These are phyloP conservation scores for Microcyclospora pomicola DNA, from an alignment of 2,329 filamentous ascomycete genomes.

Conservation along the genomic window DNA sequence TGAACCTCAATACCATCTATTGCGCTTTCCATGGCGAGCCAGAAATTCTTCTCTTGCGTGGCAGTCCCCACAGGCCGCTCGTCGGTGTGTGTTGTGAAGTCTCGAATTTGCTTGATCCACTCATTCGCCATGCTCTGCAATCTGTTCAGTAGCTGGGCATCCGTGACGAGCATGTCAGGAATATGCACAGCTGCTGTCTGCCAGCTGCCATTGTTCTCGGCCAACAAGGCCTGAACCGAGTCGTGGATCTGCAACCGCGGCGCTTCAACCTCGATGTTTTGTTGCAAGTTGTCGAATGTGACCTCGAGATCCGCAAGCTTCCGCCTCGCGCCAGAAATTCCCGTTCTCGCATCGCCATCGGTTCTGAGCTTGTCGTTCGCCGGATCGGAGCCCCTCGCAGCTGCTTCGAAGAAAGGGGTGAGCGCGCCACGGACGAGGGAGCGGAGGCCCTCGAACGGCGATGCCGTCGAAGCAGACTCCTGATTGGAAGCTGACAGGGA, in stretches of 20 bases:
- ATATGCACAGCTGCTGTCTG: constrained; percentile 70
- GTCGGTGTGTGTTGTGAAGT: constrained; percentile 84
- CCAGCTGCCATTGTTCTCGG: constrained; percentile 51
- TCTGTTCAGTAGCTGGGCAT: constrained; percentile 85
- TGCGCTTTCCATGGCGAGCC: constrained; percentile 91
- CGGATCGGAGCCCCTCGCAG: constrained; percentile 67
- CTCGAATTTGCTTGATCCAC: constrained; percentile 98
- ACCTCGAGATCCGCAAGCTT: constrained; percentile 88
- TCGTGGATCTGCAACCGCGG: constrained; percentile 78
- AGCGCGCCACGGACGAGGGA: constrained; percentile 82
- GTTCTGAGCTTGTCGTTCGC: constrained; percentile 54
- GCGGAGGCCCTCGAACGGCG: constrained; percentile 85
- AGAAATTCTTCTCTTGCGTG: constrained; percentile 97
- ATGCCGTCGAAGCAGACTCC: constrained; percentile 41
- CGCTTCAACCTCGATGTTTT: constrained; percentile 96
- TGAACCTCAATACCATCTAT: constrained; percentile 85
- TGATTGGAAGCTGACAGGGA: constrained; percentile 38
- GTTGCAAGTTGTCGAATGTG: constrained; percentile 79
- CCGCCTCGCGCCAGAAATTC: constrained; percentile 94
- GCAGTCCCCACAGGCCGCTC: constrained; percentile 69
- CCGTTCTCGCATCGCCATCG: constrained; percentile 82
- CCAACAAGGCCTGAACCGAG: constrained; percentile 70
- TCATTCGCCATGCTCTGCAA: constrained; percentile 87
- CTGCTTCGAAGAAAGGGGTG: constrained; percentile 94
- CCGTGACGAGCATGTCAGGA: constrained; percentile 59